Conservation (phyloP, 108 stramenopile genomes). For the Discostella stelligeroides region DNA sequence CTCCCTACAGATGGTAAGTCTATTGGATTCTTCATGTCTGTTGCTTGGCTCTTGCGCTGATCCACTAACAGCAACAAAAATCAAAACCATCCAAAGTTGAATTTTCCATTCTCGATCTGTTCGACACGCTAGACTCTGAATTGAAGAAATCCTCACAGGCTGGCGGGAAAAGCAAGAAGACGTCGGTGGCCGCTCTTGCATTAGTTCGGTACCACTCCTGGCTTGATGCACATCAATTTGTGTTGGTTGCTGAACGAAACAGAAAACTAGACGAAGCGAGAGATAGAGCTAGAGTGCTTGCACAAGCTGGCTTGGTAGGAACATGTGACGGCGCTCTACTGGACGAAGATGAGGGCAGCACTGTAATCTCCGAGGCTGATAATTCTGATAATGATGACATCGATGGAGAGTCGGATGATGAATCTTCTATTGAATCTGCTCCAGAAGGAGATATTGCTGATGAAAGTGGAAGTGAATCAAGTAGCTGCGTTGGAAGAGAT, state of each 20-base stretch:
- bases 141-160: constrained; percentile 55
- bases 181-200: constrained; percentile 25
- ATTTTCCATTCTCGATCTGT: constrained; percentile 89
- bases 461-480: constrained; percentile 59
- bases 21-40: not conserved
- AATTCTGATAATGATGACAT: constrained; percentile 62
- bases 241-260: constrained; percentile 64
- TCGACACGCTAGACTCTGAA: constrained; percentile 88
- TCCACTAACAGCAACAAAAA: not conserved
- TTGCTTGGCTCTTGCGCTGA: not conserved
- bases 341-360: constrained; percentile 54
- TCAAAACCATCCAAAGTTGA: constrained; percentile 53
- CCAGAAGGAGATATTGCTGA: constrained; percentile 45
- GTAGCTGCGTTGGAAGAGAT: constrained; percentile 24
- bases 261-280: constrained; percentile 48
- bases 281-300: constrained; percentile 56
- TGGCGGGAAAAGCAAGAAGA: constrained; percentile 32
- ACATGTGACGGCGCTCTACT: constrained; percentile 41
- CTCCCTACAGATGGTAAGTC: constrained; percentile 82
- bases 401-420: constrained; percentile 46
- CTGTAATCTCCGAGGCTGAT: constrained; percentile 54
- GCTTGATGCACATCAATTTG: constrained; percentile 86
- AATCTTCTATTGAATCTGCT: constrained; percentile 34
- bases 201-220: constrained; percentile 74
- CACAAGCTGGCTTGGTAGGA: constrained; percentile 60